Base-by-base conservation (phyloP, 495 filamentous ascomycete genomes). In the Aspergillus homomorphus region DNA sequence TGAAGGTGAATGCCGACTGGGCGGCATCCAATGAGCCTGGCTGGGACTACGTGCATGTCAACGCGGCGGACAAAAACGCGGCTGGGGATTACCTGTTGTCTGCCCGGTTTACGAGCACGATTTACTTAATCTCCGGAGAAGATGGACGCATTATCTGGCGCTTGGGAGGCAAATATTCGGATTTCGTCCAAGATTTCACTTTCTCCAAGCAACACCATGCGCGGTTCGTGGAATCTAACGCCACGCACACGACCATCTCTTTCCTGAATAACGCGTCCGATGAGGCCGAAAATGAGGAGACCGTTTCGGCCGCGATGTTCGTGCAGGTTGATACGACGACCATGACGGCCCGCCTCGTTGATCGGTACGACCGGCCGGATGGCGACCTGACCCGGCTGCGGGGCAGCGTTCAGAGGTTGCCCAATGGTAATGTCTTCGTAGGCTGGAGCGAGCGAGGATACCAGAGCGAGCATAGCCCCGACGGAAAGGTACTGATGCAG, bases 161-260 rank as follows among this genome's bases (percentile, higher is more conserved):
- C 10, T 70, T 87, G 38, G 73, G 80, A 46, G 84, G 83, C 21
- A 52, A 69, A 55, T 63, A 69, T 51, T 64, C 77, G 54, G 67
- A 77, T 44, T 80, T 83, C 44, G 57, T 63, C 24, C 60, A 66
- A 30, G 74, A 78, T 58, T 81, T 82, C 62, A 69, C 75, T 1
- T 87, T 87, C 67, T 80, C 79, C 41, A 81, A 77, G 61, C 84
- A 87, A 66, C 84, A 87, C 60, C 78, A 87, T 63, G 84, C 78
- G 14, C 77, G 82, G 19, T 84, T 80, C 63, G 55, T 83, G 50
- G 72, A 72, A 18, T 76, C 82, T 19, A 69, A 80, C 60, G 70
- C 71, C n/a, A 82, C 79, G 14, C 66, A 73, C 54, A 76, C 79
- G 38, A 70, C 73, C 24, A 73, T 86, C 38, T 80, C 80, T 15